Conservation (phyloP, 2,329 filamentous ascomycete genomes). For the Aspergillus sergii region DNA sequence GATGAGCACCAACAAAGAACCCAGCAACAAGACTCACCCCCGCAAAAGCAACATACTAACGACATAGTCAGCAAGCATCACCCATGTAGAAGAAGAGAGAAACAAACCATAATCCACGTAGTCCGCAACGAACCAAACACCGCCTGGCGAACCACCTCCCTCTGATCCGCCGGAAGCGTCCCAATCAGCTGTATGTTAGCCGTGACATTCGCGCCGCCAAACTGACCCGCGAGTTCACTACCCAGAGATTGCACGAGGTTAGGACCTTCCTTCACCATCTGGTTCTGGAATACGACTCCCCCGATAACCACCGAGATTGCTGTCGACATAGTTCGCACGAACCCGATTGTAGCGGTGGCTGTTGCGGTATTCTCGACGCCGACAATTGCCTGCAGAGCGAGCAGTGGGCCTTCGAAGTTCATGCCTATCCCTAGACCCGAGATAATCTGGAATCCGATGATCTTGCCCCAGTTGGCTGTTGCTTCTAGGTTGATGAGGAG, state of each 20-base stretch:
- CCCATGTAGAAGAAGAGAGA: background rate
- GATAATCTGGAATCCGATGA: constrained; percentile 50
- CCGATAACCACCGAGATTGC: constrained; percentile 69
- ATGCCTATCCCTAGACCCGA: constrained; percentile 52
- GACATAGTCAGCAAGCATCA: background rate
- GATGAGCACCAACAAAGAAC: background rate
- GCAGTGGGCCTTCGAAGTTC: constrained; percentile 55
- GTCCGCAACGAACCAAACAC: background rate
- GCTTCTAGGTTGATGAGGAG: constrained; percentile 60
- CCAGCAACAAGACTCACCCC: constrained; percentile 1
- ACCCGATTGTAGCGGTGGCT: constrained; percentile 52
- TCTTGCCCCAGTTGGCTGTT: constrained; percentile 30
- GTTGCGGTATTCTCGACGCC: constrained; percentile 48
- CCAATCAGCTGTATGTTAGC: background rate
- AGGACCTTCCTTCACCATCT: background rate
- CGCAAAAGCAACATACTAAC: constrained; percentile 1
- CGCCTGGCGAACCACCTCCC: background rate
- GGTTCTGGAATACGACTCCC: constrained; percentile 72
- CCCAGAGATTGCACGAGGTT: background rate
- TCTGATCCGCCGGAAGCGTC: background rate
- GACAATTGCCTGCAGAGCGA: constrained; percentile 55
- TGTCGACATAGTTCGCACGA: constrained; percentile 66
- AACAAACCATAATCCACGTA: background rate
- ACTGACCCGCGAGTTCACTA: background rate
- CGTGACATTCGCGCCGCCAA: background rate